These are phyloP conservation scores for Ilex aquifolium DNA, from an alignment of 257 asterid species.

Conservation along the genomic window DNA sequence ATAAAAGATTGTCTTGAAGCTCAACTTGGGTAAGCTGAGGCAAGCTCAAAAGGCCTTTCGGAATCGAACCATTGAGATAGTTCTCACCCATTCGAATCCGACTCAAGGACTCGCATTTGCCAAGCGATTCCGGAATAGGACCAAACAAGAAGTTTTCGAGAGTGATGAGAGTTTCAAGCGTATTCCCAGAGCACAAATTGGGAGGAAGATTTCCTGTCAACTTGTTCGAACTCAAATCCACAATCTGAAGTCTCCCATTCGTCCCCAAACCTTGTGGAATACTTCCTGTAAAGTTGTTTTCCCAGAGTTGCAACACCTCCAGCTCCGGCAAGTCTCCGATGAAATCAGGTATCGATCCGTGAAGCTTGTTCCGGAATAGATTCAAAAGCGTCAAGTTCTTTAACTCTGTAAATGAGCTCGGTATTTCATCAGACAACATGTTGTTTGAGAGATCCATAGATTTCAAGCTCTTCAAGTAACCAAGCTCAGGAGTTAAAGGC, in stretches of 20 bases:
- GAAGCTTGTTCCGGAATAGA: constrained; percentile 80
- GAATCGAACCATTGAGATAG: constrained; percentile 83
- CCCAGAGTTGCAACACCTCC: constrained; percentile 90
- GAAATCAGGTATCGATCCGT: constrained; percentile 89
- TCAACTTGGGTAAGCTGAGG: constrained; percentile 77
- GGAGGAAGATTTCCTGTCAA: constrained; percentile 81
- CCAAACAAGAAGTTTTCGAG: constrained; percentile 83
- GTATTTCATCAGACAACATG: constrained; percentile 64
- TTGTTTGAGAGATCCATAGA: constrained; percentile 94
- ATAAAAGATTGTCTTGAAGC: constrained; percentile 73
- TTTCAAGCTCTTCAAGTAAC: constrained; percentile 60
- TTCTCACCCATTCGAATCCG: constrained; percentile 90
- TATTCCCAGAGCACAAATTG: constrained; percentile 57
- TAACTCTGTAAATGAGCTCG: constrained; percentile 54
- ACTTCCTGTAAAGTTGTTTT: constrained; percentile 86
- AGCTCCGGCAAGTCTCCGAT: constrained; percentile 69
- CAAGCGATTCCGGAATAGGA: constrained; percentile 74
- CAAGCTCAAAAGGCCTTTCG: constrained; percentile 66
- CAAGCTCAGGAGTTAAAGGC: constrained; percentile 60
- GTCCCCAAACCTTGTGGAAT: constrained; percentile 69
- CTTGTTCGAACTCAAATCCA: constrained; percentile 85
- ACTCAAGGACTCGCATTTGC: constrained; percentile 61
- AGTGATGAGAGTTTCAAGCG: constrained; percentile 60
- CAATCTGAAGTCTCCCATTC: constrained; percentile 57
- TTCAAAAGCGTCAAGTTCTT: constrained; percentile 71